Conservation (phyloP, 768 basidiomycete genomes). For the Boletus tylopilopsis region DNA sequence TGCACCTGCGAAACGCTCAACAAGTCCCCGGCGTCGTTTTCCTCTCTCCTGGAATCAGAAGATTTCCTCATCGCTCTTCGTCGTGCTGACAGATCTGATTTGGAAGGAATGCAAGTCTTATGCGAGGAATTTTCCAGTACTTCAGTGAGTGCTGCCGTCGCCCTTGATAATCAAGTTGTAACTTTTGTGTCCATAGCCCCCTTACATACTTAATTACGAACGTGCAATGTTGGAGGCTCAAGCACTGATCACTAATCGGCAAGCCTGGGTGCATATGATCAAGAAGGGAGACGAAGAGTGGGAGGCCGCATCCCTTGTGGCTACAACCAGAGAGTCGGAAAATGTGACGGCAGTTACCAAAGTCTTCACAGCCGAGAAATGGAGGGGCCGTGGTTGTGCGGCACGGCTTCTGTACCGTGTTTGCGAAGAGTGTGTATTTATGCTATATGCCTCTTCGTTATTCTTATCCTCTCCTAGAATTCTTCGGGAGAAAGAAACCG, state of each 20-base stretch:
- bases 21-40: neutral
- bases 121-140: conserved; percentile 55
- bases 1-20: conserved; percentile 47
- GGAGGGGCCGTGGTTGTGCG: conserved; percentile 55
- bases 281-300: conserved; percentile 18
- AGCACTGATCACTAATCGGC: conserved; percentile 40
- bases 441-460: neutral
- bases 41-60: conserved; percentile 3
- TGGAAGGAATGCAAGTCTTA: conserved; percentile 38
- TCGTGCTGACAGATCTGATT: conserved; percentile 32
- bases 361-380: conserved; percentile 56
- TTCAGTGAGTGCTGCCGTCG: conserved; percentile 42
- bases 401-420: conserved; percentile 58
- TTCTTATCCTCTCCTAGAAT: conserved; percentile 25
- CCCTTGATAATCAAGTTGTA: neutral
- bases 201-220: conserved; percentile 46
- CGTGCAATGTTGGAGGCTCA: conserved; percentile 50
- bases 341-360: conserved; percentile 65
- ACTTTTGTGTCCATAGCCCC: conserved; percentile 37
- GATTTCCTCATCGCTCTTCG: conserved; percentile 28
- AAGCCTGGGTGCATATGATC: conserved; percentile 63
- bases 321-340: conserved; percentile 58
- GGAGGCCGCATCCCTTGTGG: conserved; percentile 62
- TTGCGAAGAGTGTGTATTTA: conserved; percentile 44
- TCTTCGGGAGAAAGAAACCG: conserved; percentile 38